Conservation (phyloP, 768 basidiomycete genomes). For the Tricholoma furcatifolium region DNA sequence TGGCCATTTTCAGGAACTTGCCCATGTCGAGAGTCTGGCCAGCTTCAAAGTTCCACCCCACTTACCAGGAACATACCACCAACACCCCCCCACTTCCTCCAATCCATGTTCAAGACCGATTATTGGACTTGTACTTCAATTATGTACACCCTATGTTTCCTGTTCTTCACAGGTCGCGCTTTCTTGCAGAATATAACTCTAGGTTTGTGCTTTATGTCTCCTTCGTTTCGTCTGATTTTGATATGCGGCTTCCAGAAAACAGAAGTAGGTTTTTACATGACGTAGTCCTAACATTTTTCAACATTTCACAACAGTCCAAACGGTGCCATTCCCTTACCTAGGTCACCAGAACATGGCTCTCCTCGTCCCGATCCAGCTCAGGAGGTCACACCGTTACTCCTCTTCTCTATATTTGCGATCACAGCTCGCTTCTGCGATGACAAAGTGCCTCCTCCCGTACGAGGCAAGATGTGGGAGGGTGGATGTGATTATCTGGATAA, state of each 20-base stretch:
- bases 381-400: conserved; percentile 62
- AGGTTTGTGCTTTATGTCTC: conserved; percentile 34
- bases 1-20: conserved; percentile 45
- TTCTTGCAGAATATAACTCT: conserved; percentile 60
- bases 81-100: conserved; percentile 56
- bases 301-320: background rate
- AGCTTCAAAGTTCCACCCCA: conserved; percentile 43
- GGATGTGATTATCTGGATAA: conserved; percentile 62
- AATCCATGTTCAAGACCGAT: conserved; percentile 57
- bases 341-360: conserved; percentile 29
- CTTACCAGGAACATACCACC: conserved; percentile 42
- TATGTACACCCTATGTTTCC: conserved; percentile 86
- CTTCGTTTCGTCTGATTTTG: background rate
- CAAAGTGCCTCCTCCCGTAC: conserved; percentile 41
- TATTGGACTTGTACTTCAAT: conserved; percentile 76
- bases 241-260: conserved; percentile 13
- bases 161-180: conserved; percentile 70
- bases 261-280: conserved; percentile 9
- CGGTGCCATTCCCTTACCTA: conserved; percentile 12
- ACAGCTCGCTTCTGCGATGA: conserved; percentile 70
- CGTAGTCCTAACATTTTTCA: background rate
- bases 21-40: conserved; percentile 81
- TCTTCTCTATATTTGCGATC: conserved; percentile 80
- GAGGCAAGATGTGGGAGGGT: conserved; percentile 69
- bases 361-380: conserved; percentile 57